Evolutionary conservation across 2,329 filamentous ascomycete species (phyloP).

Genomic region (Mollisiaceae sp.): DNA sequence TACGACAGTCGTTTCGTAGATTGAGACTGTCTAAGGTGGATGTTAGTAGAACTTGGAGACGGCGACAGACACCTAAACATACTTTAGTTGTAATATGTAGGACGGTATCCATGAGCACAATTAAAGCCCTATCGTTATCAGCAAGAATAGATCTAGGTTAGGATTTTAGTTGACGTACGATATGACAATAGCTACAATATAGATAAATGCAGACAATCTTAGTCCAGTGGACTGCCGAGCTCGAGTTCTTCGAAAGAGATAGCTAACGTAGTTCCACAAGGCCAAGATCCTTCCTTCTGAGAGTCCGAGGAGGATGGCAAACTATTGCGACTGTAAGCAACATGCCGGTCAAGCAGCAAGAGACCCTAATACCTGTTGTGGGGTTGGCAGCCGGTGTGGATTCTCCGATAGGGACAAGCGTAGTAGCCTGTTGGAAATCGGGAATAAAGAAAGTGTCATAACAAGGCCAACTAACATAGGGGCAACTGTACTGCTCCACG

Average conservation of each 20-base stretch:
- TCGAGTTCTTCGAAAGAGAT: neutral
- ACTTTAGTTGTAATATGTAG: constrained; percentile 2
- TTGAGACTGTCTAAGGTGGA: neutral
- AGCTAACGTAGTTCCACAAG: neutral
- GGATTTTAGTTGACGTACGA: neutral
- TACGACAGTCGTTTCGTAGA: neutral
- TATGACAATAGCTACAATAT: neutral
- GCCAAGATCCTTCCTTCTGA: neutral
- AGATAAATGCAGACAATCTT: neutral
- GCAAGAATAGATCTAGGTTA: neutral
- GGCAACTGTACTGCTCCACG: neutral
- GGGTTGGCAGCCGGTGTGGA: neutral
- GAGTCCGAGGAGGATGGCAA: constrained; percentile 4
- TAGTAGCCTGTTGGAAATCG: neutral
- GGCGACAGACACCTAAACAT: neutral
- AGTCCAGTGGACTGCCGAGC: neutral
- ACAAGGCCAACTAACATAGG: neutral
- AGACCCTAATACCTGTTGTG: neutral
- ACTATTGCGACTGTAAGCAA: neutral
- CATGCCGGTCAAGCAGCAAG: neutral
- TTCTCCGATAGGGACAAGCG: neutral
- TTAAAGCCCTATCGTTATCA: neutral
- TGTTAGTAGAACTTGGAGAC: neutral
- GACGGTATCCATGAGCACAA: neutral
- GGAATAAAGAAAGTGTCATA: constrained; percentile 1